Percentiles rank a stretch among this genome's conserved stretches.
Conservation (phyloP, 1,284 basidiomycete genomes). For the Peniophora sp. region DNA sequence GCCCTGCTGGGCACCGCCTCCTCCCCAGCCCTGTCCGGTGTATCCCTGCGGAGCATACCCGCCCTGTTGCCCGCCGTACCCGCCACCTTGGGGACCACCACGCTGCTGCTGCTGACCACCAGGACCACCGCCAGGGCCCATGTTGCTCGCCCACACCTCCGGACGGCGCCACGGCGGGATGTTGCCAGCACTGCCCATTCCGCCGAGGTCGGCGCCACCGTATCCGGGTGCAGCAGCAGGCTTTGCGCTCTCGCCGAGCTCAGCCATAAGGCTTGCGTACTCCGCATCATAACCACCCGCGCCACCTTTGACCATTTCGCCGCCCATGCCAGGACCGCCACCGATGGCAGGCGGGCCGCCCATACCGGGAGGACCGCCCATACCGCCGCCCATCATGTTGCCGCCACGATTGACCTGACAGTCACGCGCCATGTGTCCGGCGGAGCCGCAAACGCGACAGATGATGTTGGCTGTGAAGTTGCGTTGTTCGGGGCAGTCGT, state of each 20-base stretch:
- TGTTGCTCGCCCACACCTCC: conserved; percentile 67
- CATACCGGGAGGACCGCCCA: conserved; percentile 14
- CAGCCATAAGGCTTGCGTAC: conserved; percentile 96
- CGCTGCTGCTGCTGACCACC: conserved; percentile 18
- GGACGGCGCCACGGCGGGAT: conserved; percentile 83
- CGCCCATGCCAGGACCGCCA: conserved; percentile 20
- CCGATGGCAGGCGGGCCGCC: conserved; percentile 16
- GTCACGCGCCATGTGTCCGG: conserved; percentile 95
- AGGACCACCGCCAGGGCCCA: conserved; percentile 32
- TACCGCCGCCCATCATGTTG: conserved; percentile 33
- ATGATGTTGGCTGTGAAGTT: conserved; percentile 98
- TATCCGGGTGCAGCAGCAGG: conserved; percentile 45
- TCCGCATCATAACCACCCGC: conserved; percentile 95
- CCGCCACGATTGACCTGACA: conserved; percentile 82
- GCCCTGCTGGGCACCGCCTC: conserved; percentile 29
- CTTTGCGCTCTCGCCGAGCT: conserved; percentile 83
- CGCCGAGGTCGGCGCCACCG: conserved; percentile 60
- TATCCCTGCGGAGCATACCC: conserved; percentile 28
- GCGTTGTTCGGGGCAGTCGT: conserved; percentile 93
- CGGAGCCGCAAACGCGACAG: conserved; percentile 91
- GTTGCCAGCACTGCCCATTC: conserved; percentile 38
- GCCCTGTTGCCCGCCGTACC: conserved; percentile 24
- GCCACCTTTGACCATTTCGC: conserved; percentile 49
- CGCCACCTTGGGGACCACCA: conserved; percentile 12
- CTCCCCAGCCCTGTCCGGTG: conserved; percentile 11